Base-by-base conservation (phyloP, 305 asterid species). In the Petunia hybrid region DNA sequence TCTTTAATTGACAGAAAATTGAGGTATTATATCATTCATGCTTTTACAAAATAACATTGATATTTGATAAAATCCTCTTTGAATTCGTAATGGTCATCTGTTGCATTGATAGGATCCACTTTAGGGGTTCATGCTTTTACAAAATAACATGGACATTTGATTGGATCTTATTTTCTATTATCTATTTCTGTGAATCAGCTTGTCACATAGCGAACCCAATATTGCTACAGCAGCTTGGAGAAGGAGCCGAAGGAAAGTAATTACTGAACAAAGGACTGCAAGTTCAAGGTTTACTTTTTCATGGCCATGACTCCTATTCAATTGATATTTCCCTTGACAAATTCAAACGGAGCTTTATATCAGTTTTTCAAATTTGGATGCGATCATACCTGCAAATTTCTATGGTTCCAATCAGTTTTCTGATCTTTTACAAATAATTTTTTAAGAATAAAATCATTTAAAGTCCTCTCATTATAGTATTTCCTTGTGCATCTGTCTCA, bases 161-260 rank as follows among this genome's bases (percentile, higher is more conserved):
- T 77, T 76, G 36, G 65, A 38, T 71, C 80, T 78, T 46, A 57
- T 22, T 76, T 69, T 45, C 77, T 80, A 79, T 73, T 43, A 13
- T 75, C 77, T 83, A 61, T 86, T 80, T 85, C 83, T 82, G 76
- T 84, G 74, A 85, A 73, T 83, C 95, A 94, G 97, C 87, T 87
- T 89, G 82, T 95, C 96, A 55, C 95, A 91, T 83, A 93, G 98
- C 83, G 99, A 91, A 82, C 98, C 99, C 51, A 91, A 91, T 82
- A 90, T 95, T 77, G 98, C 98, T 61, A 91, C 95, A 81, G 86
- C 91, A 61, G 89, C 95, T 89, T 97, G 99, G 99, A 91, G 97
- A 83, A 92, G 97, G 92, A 91, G 99, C 91, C 87, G 94, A 89
- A 92, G 97, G 85, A 91, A 94, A 87, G 95, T 83, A 78, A 92